A percentile compares a stretch with the other conserved stretches of the same genome.
These are phyloP conservation scores for Wickerhamiella azymoides DNA, from an alignment of 805 yeast genomes.

Conservation along the genomic window DNA sequence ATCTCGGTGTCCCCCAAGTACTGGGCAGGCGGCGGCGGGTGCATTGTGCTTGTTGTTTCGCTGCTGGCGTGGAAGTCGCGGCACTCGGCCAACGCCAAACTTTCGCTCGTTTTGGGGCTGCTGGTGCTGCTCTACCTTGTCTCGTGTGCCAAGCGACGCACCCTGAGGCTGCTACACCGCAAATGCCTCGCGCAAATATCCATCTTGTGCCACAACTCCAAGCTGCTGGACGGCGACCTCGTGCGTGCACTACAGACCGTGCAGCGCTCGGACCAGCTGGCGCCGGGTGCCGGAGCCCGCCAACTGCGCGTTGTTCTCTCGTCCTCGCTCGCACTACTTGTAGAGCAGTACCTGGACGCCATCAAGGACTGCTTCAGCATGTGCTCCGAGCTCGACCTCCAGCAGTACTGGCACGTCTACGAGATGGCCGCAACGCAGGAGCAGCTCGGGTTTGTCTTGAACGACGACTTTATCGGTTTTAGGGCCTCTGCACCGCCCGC, in stretches of 20 bases:
- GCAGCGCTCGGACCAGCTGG: conserved; percentile 22
- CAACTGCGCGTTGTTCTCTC: conserved; percentile 25
- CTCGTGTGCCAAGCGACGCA: conserved; percentile 24
- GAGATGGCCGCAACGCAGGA: conserved; percentile 25
- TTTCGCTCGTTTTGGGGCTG: conserved; percentile 20
- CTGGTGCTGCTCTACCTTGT: conserved; percentile 21
- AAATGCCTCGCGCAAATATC: conserved; percentile 20
- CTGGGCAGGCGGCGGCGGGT: conserved; percentile 27
- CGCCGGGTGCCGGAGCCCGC: conserved; percentile 17
- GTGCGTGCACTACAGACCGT: conserved; percentile 19
- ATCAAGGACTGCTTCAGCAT: conserved; percentile 21
- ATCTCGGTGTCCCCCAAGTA: conserved; percentile 11
- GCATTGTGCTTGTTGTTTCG: conserved; percentile 23
- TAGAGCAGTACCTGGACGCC: conserved; percentile 23
- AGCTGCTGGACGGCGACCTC: conserved; percentile 21
- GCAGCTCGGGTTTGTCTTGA: conserved; percentile 16
- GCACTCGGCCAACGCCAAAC: neutral
- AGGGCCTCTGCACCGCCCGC: conserved; percentile 7
- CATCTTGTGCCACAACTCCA: conserved; percentile 17
- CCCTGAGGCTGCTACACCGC: conserved; percentile 21
- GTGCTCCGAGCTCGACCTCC: conserved; percentile 26
- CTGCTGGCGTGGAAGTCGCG: conserved; percentile 16
- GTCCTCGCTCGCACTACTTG: conserved; percentile 22
- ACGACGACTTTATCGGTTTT: conserved; percentile 12
- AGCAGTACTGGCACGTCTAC: conserved; percentile 33